Percentiles rank a stretch among this genome's conserved stretches.
phyloP scores from a whole-genome alignment of 1,139 yeast genomes.

The Eremothecium cymbalariae region DNA sequence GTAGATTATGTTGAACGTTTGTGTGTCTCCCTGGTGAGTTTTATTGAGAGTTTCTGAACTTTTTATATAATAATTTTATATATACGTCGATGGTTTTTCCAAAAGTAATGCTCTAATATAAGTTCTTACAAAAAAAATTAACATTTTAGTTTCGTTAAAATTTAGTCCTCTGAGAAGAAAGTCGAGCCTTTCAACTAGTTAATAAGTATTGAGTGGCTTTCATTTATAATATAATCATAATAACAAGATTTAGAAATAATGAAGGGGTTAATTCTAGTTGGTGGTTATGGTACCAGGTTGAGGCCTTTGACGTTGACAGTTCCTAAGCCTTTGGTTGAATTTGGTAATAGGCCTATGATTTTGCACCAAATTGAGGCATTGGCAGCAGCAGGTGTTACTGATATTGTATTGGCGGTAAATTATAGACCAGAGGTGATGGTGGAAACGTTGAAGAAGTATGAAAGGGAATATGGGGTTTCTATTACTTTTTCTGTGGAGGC shows the following conservation, averaged over 20 bases:
- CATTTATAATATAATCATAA: no score
- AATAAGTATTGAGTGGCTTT: no score
- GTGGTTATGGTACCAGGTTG: conserved; percentile 99
- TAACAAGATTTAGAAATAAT: conserved; percentile 43
- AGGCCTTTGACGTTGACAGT: conserved; percentile 96
- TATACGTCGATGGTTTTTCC: no score
- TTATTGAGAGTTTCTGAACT: no score
- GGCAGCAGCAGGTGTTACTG: conserved; percentile 98
- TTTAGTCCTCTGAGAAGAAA: no score
- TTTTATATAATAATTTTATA: no score
- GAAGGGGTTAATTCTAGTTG: conserved; percentile 98
- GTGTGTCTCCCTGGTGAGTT: no score
- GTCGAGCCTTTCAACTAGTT: no score
- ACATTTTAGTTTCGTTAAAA: no score
- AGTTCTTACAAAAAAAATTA: no score
- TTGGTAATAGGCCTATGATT: conserved; percentile 96
- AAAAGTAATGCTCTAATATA: no score
- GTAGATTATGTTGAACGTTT: no score
- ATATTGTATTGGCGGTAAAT: conserved; percentile 96
- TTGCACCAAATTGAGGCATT: conserved; percentile 97
- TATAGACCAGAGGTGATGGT: conserved; percentile 99
- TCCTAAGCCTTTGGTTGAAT: conserved; percentile 98
- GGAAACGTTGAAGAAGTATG: conserved; percentile 86
- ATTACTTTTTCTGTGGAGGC: conserved; percentile 98
- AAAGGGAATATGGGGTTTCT: conserved; percentile 84